A percentile compares a stretch with the other conserved stretches of the same genome.
phyloP scores from a whole-genome alignment of 495 filamentous ascomycete genomes.

The Poronia punctata region DNA sequence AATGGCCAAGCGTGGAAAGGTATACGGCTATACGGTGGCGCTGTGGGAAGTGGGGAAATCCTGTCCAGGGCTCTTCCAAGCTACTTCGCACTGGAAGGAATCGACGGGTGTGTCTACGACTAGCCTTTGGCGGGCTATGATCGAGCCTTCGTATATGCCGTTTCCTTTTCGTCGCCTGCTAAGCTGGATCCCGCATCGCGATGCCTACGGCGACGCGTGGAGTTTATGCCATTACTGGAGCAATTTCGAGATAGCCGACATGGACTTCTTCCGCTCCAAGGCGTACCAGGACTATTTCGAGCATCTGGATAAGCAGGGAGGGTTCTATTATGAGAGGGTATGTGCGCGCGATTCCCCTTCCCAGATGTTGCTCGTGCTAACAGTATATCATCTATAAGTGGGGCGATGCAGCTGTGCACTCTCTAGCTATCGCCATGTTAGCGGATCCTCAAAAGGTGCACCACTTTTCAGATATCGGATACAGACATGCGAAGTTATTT shows the following conservation, averaged over 20 bases:
- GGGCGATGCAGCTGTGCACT: constrained; percentile 41
- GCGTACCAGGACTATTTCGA: constrained; percentile 36
- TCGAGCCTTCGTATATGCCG: constrained; percentile 23
- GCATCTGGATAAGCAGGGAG: constrained; percentile 35
- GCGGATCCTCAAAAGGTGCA: constrained; percentile 35
- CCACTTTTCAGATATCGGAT: constrained; percentile 38
- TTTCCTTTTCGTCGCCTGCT: constrained; percentile 26
- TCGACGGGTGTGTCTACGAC: constrained; percentile 18
- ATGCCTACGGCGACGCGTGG: constrained; percentile 25
- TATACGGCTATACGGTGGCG: constrained; percentile 37
- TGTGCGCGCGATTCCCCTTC: constrained; percentile 1
- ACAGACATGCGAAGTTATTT: constrained; percentile 30
- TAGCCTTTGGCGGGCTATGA: constrained; percentile 23
- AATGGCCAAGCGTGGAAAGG: constrained; percentile 38
- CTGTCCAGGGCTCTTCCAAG: constrained; percentile 32
- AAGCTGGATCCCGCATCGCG: constrained; percentile 23
- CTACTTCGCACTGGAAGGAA: constrained; percentile 26
- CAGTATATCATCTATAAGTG: constrained; percentile 17
- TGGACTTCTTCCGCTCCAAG: constrained; percentile 37
- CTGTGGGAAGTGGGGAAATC: constrained; percentile 37
- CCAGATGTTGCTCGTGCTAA: not conserved
- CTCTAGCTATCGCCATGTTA: constrained; percentile 33
- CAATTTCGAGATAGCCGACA: constrained; percentile 41
- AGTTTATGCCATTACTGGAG: constrained; percentile 42
- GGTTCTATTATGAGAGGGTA: constrained; percentile 39